These are phyloP conservation scores for Sporothrix globosa DNA, from an alignment of 2,329 filamentous ascomycete species.

Conservation along the genomic window DNA sequence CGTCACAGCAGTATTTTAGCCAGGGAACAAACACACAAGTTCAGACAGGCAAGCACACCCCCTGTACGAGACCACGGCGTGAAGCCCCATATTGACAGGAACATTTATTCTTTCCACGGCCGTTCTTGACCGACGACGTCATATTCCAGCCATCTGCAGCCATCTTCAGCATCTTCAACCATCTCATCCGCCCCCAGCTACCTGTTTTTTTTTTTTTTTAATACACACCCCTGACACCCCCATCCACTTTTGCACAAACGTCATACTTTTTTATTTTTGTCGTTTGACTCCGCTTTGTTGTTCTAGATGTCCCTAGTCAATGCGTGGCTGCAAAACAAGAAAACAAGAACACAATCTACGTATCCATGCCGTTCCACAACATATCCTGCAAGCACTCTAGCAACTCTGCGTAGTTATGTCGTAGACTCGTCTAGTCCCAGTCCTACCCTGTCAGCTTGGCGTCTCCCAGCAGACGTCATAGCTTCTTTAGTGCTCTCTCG, in stretches of 20 bases:
- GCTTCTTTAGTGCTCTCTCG: not conserved
- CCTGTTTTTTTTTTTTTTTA: no score
- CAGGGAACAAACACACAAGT: not conserved
- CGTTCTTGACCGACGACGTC: conserved; percentile 12
- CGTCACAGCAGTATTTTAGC: not conserved
- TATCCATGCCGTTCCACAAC: not conserved
- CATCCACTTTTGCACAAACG: not conserved
- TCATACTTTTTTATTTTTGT: not conserved
- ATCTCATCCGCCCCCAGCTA: not conserved
- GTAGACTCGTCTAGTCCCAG: not conserved
- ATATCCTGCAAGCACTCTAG: conserved; percentile 9
- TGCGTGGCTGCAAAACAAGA: not conserved
- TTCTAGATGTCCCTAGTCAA: not conserved
- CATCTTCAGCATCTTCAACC: not conserved
- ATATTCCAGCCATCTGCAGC: not conserved
- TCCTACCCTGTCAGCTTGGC: not conserved
- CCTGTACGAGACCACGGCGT: not conserved
- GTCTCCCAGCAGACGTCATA: not conserved
- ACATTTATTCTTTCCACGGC: not conserved
- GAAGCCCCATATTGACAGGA: not conserved
- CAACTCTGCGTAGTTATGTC: not conserved
- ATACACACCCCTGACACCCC: not conserved
- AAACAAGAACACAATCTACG: not conserved
- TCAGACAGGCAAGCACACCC: not conserved
- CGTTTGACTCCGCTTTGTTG: not conserved